Base-by-base conservation (phyloP, 2,329 filamentous ascomycete genomes). In the Beauveria varroae region DNA sequence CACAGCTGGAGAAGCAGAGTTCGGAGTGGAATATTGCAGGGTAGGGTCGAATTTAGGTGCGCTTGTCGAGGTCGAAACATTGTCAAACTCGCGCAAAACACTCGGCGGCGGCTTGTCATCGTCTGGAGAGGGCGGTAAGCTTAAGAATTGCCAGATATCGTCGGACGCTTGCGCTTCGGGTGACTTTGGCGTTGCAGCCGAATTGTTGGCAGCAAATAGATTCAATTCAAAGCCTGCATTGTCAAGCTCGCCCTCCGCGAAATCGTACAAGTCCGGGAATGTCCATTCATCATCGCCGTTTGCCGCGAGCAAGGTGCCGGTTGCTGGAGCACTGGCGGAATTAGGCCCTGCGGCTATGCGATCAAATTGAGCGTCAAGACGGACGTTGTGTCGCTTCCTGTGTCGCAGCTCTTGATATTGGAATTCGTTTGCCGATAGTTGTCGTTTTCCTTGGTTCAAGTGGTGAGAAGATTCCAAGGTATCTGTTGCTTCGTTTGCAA, bases 1-100 rank as follows among this genome's bases (percentile, higher is more conserved):
- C 1, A n/a, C 8, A 1, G 7, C n/a, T 2, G 34, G 52, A 4
- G 51, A 50, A 5, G 34, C 61, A 5, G 57, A 49, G 9, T 55
- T 55, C 22, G 69, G 70, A 18, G 75, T 70, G 8, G 73, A 76
- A 53, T 70, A 64, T 53, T 75, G 72, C 7, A 77, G 62, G 28
- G 60, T 69, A n/a, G 70, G 67, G 57, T 76, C 75, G 57, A 72
- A 77, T 49, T 73, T 71, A 8, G 67, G 66, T 3, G 67, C 70
- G 9, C 71, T 73, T 54, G 68, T 71, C 2, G 74, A 75, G 28
- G 70, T 69, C 47, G 67, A 63, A 50, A 73, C 69, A 65, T 70
- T 50, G 52, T 56, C 51, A 71, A 60, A 62, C 66, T 62, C 68
- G 64, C 18, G 52, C 5, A 72, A 54, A n/a, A 76, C 67, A 57